These are phyloP conservation scores for Biscutella auriculata DNA, from an alignment of 441 rosid species.

Conservation along the genomic window DNA sequence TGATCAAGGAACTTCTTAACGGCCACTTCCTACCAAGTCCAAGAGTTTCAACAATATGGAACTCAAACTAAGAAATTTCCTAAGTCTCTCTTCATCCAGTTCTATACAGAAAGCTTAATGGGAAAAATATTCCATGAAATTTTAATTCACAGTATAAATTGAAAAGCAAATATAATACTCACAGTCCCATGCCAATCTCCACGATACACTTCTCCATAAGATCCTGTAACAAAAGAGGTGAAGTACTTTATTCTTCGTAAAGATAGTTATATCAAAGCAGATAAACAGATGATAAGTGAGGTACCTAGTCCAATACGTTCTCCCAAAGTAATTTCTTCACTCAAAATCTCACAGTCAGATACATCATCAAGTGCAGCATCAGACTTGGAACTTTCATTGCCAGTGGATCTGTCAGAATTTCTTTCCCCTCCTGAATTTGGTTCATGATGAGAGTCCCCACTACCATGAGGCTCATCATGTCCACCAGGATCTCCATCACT, in stretches of 20 bases:
- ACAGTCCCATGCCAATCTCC: constrained; percentile 98
- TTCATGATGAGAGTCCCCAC: constrained; percentile 23
- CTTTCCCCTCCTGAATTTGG: constrained; percentile 52
- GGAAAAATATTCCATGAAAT: background rate
- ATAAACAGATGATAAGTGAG: constrained; percentile 12
- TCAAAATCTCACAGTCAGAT: constrained; percentile 80
- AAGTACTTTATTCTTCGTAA: background rate
- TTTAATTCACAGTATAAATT: background rate
- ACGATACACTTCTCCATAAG: constrained; percentile 93
- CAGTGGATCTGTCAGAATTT: constrained; percentile 51
- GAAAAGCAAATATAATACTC: constrained; percentile 27
- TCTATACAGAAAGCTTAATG: background rate
- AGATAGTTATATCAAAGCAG: constrained; percentile 13
- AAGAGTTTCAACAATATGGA: constrained; percentile 19
- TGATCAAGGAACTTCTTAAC: constrained; percentile 70
- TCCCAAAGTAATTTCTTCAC: constrained; percentile 84
- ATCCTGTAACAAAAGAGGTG: constrained; percentile 48
- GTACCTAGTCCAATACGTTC: constrained; percentile 98
- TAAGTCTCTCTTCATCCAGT: constrained; percentile 5
- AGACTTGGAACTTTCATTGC: constrained; percentile 53
- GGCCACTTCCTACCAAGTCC: constrained; percentile 55
- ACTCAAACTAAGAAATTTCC: constrained; percentile 9
- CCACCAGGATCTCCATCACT: constrained; percentile 49
- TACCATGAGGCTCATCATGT: constrained; percentile 22
- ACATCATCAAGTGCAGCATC: constrained; percentile 45